A percentile compares a stretch with the other conserved stretches of the same genome.
Conservation (phyloP, 2,329 filamentous ascomycete genomes). For the Volutella citrinella region DNA sequence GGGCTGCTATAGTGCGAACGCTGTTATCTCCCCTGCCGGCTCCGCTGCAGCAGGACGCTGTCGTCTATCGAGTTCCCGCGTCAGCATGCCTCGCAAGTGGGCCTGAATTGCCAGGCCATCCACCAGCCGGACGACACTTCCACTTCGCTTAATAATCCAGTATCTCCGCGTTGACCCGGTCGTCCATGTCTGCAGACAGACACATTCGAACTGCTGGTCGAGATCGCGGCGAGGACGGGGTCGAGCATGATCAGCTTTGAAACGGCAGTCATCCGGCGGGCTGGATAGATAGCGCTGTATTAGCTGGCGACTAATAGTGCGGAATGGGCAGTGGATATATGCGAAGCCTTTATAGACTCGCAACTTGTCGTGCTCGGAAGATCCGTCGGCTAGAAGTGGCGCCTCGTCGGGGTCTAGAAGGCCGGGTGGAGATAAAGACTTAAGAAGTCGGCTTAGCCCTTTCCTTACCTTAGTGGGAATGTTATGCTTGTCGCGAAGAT, state of each 20-base stretch:
- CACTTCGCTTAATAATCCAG: slow-evolving; percentile 4
- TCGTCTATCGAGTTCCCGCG: background rate
- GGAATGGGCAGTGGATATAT: background rate
- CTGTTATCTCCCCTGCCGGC: background rate
- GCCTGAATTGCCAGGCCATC: slow-evolving; percentile 1
- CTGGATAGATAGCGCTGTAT: background rate
- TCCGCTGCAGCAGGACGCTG: background rate
- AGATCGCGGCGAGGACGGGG: slow-evolving; percentile 1
- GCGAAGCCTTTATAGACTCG: background rate
- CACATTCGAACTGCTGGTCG: slow-evolving; percentile 4
- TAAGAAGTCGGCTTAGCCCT: slow-evolving; percentile 1
- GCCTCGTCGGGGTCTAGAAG: background rate
- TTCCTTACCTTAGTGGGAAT: slow-evolving; percentile 1
- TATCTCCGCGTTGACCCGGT: slow-evolving; percentile 1
- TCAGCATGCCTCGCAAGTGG: background rate
- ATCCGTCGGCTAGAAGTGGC: background rate
- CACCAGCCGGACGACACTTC: slow-evolving; percentile 1
- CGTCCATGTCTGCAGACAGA: slow-evolving; percentile 6
- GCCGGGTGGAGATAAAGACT: background rate
- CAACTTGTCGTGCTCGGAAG: background rate
- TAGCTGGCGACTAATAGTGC: background rate
- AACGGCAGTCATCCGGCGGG: background rate
- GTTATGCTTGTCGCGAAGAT: slow-evolving; percentile 3
- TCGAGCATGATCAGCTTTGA: background rate
- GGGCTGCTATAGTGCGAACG: no score